These are phyloP conservation scores for Lentinus tigrinus DNA, from an alignment of 768 basidiomycete species.

Conservation along the genomic window DNA sequence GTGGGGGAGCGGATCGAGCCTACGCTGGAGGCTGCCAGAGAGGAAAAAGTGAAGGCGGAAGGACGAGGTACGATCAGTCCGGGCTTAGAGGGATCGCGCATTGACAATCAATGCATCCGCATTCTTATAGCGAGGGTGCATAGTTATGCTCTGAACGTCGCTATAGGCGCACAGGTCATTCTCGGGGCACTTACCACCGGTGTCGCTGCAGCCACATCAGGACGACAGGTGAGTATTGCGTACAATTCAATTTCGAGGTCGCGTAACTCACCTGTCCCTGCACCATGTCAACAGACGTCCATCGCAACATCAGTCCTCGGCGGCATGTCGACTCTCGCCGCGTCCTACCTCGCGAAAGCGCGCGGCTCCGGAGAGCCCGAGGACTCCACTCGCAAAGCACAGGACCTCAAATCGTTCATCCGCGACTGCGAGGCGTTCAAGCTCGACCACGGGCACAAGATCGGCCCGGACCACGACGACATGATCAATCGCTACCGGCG, in stretches of 20 bases:
- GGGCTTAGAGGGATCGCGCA: slow-evolving; percentile 15
- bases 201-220: slow-evolving; percentile 49
- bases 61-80: slow-evolving; percentile 36
- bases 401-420: slow-evolving; percentile 66
- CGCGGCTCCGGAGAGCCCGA: slow-evolving; percentile 74
- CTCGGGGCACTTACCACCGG: slow-evolving; percentile 70
- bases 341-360: slow-evolving; percentile 69
- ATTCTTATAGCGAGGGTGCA: slow-evolving; percentile 30
- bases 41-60: slow-evolving; percentile 47
- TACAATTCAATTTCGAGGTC: background rate
- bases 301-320: slow-evolving; percentile 45
- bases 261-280: background rate
- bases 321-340: slow-evolving; percentile 64
- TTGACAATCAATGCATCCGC: no score
- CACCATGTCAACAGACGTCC: slow-evolving; percentile 28
- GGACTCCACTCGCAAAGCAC: slow-evolving; percentile 49
- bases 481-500: slow-evolving; percentile 34
- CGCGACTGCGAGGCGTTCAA: slow-evolving; percentile 58
- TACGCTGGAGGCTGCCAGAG: slow-evolving; percentile 47
- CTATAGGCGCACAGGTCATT: slow-evolving; percentile 62
- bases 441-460: slow-evolving; percentile 50
- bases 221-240: slow-evolving; percentile 10
- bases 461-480: slow-evolving; percentile 34
- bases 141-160: slow-evolving; percentile 39
- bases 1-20: slow-evolving; percentile 53